Conservation (phyloP, 306 rosid species). For the Casuarina cunninghamiana region DNA sequence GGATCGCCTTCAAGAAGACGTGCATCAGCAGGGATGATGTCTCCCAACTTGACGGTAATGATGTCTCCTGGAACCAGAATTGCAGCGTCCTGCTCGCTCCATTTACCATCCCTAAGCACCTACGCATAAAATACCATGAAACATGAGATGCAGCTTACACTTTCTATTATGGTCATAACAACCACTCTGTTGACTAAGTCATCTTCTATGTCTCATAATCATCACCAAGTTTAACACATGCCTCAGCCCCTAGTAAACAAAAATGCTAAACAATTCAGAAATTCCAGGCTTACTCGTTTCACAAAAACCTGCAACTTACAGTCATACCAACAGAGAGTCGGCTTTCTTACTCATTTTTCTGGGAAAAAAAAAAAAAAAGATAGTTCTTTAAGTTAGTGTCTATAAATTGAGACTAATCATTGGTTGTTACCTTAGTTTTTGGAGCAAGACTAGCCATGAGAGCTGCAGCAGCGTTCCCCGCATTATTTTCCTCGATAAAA, state of each 20-base stretch:
- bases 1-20: conserved; percentile 99
- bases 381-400: background rate
- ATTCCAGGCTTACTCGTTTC: background rate
- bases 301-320: too few species aligned
- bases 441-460: conserved; percentile 99
- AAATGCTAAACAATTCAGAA: background rate
- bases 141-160: conserved; percentile 15
- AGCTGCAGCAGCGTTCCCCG: conserved; percentile 99
- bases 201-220: background rate
- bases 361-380: background rate
- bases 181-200: background rate
- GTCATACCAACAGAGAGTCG: background rate
- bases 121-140: conserved; percentile 27
- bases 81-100: conserved; percentile 89
- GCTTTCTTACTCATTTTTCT: background rate
- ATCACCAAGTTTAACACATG: background rate
- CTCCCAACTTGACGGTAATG: conserved; percentile 91
- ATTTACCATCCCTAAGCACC: conserved; percentile 97
- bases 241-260: background rate
- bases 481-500: conserved; percentile 97
- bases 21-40: conserved; percentile 96
- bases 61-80: conserved; percentile 96
- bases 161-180: background rate
- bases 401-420: background rate
- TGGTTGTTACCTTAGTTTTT: conserved; percentile 71